A percentile compares a stretch with the other conserved stretches of the same genome.
Conservation (phyloP, 768 basidiomycete species). For the Lactifluus piperatus region DNA sequence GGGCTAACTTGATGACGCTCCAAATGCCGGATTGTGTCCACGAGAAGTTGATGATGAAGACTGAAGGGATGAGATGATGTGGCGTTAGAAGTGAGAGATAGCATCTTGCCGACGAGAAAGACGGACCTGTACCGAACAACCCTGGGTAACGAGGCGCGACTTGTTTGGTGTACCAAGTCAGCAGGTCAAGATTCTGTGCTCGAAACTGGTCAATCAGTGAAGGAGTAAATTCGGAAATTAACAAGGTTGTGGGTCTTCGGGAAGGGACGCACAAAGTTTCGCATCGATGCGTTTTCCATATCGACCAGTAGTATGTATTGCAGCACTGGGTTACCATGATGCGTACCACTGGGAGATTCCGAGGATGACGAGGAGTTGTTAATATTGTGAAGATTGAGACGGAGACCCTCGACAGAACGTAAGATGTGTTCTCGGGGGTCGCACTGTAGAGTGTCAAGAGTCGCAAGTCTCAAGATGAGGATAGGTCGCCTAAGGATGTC, state of each 20-base stretch:
- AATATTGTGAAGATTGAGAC: conserved; percentile 45
- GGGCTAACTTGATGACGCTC: conserved; percentile 48
- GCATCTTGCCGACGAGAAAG: background rate
- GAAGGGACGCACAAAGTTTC: conserved; percentile 41
- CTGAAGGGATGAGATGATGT: conserved; percentile 28
- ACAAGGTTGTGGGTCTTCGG: background rate
- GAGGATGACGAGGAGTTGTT: conserved; percentile 33
- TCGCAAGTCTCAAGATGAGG: conserved; percentile 41
- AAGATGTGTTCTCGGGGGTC: conserved; percentile 34
- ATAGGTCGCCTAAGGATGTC: conserved; percentile 65
- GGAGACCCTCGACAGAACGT: conserved; percentile 41
- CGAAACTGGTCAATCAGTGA: conserved; percentile 11
- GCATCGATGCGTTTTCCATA: conserved; percentile 45
- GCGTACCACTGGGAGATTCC: conserved; percentile 9
- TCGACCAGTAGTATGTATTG: conserved; percentile 67
- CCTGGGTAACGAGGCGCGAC: conserved; percentile 66
- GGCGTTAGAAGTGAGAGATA: conserved; percentile 16
- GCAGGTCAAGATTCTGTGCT: conserved; percentile 47
- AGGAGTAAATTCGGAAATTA: conserved; percentile 15
- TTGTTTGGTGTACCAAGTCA: conserved; percentile 57
- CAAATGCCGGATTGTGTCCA: conserved; percentile 66
- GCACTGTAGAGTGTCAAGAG: conserved; percentile 37
- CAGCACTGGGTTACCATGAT: conserved; percentile 33
- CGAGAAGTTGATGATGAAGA: conserved; percentile 64
- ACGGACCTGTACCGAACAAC: conserved; percentile 62